Evolutionary conservation across 2,329 filamentous ascomycete genomes (phyloP), one percentile per base, ranked within the genome.

Genomic region (Clonostachys rosea): DNA sequence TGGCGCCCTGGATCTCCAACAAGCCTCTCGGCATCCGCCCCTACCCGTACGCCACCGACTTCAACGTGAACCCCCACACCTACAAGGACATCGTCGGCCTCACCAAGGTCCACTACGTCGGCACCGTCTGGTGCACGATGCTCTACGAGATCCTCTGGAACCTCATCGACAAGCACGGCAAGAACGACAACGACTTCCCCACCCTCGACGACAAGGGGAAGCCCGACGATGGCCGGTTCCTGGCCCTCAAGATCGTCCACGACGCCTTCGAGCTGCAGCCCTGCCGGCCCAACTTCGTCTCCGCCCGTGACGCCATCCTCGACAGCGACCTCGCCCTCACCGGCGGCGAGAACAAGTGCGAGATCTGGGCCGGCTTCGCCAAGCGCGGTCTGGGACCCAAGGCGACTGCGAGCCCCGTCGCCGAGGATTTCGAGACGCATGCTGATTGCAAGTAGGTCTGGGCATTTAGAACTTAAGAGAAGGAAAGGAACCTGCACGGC

Each of bases 111-210:
- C 78, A 81, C 58, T 56, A 62, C 14, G 68, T 79, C 36, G 78
- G 77, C 35, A 74, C 70, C 34, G 64, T 75, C 48, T 80, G 76
- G 76, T 72, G 71, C 3, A 71, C 67, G 0, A 71, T 73, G 40
- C 64, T 81, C 6, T 80, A 80, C 58, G 78, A 81, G 54, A 65
- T 81, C 12, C 58, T 80, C 48, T 81, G 78, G 78, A 79, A 78
- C 60, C 54, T 81, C 36, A 75, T 81, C 48, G 77, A 78, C 45
- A 76, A 75, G 63, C 60, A 78, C 50, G 78, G 78, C 47, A 76
- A 75, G 61, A 77, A 70, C 40, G 63, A 70, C 42, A 62, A 50
- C 1, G 60, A 59, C 10, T 53, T 59, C 14, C 77, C 78, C 1
- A 58, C 59, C 1, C 71, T 79, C 44, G 54, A 60, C 42, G 47